Conservation (phyloP, 805 yeast species). For the Teunomyces kruisii region DNA sequence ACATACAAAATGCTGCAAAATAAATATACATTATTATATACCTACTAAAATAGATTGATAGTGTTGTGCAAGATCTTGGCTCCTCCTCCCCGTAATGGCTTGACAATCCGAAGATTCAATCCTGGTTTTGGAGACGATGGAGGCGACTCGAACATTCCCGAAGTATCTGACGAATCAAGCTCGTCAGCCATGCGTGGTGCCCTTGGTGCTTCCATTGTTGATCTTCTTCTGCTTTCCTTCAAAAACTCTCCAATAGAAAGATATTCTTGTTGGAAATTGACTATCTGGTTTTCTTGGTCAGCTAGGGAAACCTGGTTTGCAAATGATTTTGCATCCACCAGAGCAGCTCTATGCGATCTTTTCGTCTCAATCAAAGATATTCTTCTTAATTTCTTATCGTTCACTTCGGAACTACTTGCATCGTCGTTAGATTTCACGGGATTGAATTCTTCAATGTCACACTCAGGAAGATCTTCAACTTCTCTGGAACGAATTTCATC, state of each 20-base stretch:
- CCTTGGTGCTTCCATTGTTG: constrained; percentile 8
- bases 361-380: constrained; percentile 6
- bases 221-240: constrained; percentile 13
- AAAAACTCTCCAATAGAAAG: constrained; percentile 15
- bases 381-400: constrained; percentile 6
- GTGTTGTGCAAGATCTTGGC: constrained; percentile 15
- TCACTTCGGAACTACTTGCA: background rate
- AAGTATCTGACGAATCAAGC: constrained; percentile 15
- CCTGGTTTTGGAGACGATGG: constrained; percentile 42
- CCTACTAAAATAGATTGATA: constrained; percentile 12
- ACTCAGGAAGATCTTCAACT: constrained; percentile 9
- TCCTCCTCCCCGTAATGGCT: constrained; percentile 58
- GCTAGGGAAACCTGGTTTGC: constrained; percentile 5
- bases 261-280: constrained; percentile 15
- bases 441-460: constrained; percentile 10
- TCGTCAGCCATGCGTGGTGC: constrained; percentile 3
- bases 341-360: constrained; percentile 5
- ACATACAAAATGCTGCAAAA: background rate
- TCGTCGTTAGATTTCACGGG: background rate
- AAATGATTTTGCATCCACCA: constrained; percentile 5
- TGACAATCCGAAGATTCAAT: constrained; percentile 57
- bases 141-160: constrained; percentile 16
- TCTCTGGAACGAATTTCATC: background rate
- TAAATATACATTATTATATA: background rate
- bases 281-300: constrained; percentile 10